Evolutionary conservation across 2,329 filamentous ascomycete genomes (phyloP).

Genomic region (Metarhizium guizhouense): DNA sequence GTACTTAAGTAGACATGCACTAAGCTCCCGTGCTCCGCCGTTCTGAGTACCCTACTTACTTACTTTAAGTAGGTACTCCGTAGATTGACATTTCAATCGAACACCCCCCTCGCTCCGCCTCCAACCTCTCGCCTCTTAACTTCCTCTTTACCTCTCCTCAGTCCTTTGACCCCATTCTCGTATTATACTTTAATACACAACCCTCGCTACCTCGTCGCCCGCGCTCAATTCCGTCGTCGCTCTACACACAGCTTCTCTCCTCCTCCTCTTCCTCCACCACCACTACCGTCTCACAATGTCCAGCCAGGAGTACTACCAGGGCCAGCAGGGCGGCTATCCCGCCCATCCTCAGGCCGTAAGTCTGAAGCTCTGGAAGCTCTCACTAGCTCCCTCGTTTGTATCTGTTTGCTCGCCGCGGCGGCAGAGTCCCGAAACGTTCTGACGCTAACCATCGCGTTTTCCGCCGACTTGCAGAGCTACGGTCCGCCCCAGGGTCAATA

Average conservation of each 20-base stretch:
- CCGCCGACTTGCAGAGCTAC: constrained; percentile 14
- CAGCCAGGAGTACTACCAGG: constrained; percentile 32
- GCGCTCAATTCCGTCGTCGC: background rate
- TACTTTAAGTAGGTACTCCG: too few relatives aligned
- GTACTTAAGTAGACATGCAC: too few relatives aligned
- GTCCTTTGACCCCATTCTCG: background rate
- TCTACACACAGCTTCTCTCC: background rate
- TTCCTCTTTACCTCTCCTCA: background rate
- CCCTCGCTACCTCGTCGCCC: background rate
- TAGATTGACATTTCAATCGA: background rate
- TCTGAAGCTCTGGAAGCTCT: background rate
- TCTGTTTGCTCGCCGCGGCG: background rate
- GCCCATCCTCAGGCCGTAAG: constrained; percentile 32
- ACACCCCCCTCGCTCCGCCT: background rate
- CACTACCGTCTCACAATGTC: constrained; percentile 21
- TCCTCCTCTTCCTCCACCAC: background rate
- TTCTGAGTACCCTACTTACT: background rate
- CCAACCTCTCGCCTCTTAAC: background rate
- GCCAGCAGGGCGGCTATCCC: constrained; percentile 26
- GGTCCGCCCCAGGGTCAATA: constrained; percentile 23
- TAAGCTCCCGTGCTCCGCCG: too few relatives aligned
- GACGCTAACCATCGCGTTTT: background rate
- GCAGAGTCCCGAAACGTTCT: background rate
- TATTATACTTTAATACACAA: background rate
- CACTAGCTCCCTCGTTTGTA: background rate